phyloP scores from a whole-genome alignment of 352 stramenopile species.

The Nothophytophthora sp. region DNA sequence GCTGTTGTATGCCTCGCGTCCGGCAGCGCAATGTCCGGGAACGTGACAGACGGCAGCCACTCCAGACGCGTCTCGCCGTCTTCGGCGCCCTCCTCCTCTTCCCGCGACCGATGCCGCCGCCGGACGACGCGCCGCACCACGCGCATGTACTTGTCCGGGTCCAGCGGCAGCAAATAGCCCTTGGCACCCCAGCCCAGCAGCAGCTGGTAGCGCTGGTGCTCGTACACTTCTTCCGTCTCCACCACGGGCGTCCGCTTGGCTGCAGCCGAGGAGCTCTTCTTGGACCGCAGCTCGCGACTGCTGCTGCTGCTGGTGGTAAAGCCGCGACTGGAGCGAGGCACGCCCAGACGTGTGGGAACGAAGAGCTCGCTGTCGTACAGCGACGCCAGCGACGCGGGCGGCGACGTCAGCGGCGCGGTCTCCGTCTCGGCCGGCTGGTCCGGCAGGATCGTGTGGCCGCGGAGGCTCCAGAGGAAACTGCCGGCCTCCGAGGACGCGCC shows the following conservation, averaged over 20 bases:
- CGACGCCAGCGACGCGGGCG: slow-evolving; percentile 8
- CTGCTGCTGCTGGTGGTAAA: not conserved
- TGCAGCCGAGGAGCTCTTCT: not conserved
- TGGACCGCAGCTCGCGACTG: not conserved
- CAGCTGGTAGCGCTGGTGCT: slow-evolving; percentile 73
- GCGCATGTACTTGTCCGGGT: slow-evolving; percentile 69
- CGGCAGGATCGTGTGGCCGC: slow-evolving; percentile 9
- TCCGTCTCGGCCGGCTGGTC: slow-evolving; percentile 1
- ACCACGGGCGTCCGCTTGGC: slow-evolving; percentile 22
- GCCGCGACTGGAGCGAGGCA: slow-evolving; percentile 6
- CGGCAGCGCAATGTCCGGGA: slow-evolving; percentile 57
- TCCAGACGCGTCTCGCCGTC: slow-evolving; percentile 28
- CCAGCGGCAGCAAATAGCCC: slow-evolving; percentile 68
- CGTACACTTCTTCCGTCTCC: slow-evolving; percentile 58
- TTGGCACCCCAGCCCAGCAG: slow-evolving; percentile 75
- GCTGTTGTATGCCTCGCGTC: slow-evolving; percentile 3
- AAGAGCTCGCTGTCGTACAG: slow-evolving; percentile 29
- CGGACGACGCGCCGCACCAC: slow-evolving; percentile 22
- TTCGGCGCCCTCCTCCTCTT: slow-evolving; percentile 1
- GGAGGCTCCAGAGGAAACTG: slow-evolving; percentile 25
- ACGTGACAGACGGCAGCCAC: slow-evolving; percentile 43
- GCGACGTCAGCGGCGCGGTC: not conserved
- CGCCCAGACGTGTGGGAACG: slow-evolving; percentile 10
- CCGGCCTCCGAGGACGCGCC: slow-evolving; percentile 16
- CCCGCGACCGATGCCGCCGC: slow-evolving; percentile 7